A percentile compares a stretch with the other conserved stretches of the same genome.
Conservation (phyloP, 345 rosid species). For the Arabis hirsuta region DNA sequence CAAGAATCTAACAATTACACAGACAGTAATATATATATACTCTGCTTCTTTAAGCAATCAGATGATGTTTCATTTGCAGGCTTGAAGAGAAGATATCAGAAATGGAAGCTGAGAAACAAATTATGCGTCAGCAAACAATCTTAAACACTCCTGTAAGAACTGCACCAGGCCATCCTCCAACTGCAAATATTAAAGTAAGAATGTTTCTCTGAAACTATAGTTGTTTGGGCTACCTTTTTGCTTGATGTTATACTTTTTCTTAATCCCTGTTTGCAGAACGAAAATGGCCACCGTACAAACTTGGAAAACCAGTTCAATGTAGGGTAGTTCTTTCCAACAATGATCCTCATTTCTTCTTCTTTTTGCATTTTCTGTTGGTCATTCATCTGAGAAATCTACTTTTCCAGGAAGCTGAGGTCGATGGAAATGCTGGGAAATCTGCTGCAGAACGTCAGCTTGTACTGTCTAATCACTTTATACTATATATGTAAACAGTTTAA, state of each 20-base stretch:
- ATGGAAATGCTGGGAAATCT: conserved; percentile 70
- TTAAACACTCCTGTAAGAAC: conserved; percentile 56
- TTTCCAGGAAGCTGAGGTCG: conserved; percentile 74
- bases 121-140: conserved; percentile 78
- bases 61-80: conserved; percentile 54
- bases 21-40: conserved; percentile 11
- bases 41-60: conserved; percentile 6
- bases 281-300: conserved; percentile 79
- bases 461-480: conserved; percentile 39
- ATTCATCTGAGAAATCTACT: conserved; percentile 22
- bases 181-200: conserved; percentile 54
- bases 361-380: conserved; percentile 6
- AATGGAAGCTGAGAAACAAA: conserved; percentile 83
- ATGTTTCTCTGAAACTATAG: conserved; percentile 24
- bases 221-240: conserved; percentile 19
- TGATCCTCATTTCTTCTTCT: conserved; percentile 16
- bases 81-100: conserved; percentile 86
- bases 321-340: conserved; percentile 39
- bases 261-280: conserved; percentile 58
- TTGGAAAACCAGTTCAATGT: conserved; percentile 64
- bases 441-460: conserved; percentile 87
- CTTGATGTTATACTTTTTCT: conserved; percentile 25
- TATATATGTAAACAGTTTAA: conserved; percentile 18
- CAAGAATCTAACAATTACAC: conserved; percentile 33
- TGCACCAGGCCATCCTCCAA: conserved; percentile 61